A percentile compares a stretch with the other conserved stretches of the same genome.
Conservation (phyloP, 2,329 filamentous ascomycete genomes). For the Rugonectria rugulosa region DNA sequence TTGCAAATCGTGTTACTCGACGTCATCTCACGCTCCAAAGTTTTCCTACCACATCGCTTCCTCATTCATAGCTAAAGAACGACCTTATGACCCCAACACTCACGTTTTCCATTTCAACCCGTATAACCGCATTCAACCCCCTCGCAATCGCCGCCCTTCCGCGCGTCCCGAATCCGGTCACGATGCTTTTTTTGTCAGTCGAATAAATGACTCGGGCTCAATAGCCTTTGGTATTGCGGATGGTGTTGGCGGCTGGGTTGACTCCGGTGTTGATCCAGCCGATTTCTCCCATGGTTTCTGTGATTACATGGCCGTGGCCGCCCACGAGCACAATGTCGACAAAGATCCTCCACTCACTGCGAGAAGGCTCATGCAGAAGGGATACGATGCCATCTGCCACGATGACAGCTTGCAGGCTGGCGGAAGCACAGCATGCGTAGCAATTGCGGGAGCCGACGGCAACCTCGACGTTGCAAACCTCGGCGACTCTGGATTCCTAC, state of each 20-base stretch:
- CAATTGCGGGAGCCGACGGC: conserved; percentile 75
- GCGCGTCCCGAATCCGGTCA: conserved; percentile 81
- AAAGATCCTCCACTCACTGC: conserved; percentile 60
- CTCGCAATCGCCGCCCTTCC: conserved; percentile 44
- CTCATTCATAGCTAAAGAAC: conserved; percentile 78
- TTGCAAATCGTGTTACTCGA: conserved; percentile 35
- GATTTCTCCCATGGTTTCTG: conserved; percentile 96
- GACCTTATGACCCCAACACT: conserved; percentile 69
- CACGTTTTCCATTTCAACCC: conserved; percentile 79
- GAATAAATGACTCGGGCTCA: conserved; percentile 73
- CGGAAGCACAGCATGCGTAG: conserved; percentile 93
- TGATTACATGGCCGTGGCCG: conserved; percentile 86
- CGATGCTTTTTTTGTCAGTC: conserved; percentile 93
- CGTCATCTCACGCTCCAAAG: conserved; percentile 37
- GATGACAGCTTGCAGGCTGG: conserved; percentile 80
- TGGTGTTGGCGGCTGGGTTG: conserved; percentile 93
- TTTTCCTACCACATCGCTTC: conserved; percentile 77
- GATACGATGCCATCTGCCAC: conserved; percentile 81
- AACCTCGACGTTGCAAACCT: conserved; percentile 89
- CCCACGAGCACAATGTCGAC: conserved; percentile 62
- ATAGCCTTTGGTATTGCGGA: conserved; percentile 91
- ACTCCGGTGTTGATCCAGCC: conserved; percentile 90
- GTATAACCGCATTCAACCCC: conserved; percentile 64
- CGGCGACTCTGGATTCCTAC: conserved; percentile 92
- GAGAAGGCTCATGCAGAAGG: conserved; percentile 77